These are phyloP conservation scores for Aspergillus awamori DNA, from an alignment of 2,329 filamentous ascomycete species.

Conservation along the genomic window DNA sequence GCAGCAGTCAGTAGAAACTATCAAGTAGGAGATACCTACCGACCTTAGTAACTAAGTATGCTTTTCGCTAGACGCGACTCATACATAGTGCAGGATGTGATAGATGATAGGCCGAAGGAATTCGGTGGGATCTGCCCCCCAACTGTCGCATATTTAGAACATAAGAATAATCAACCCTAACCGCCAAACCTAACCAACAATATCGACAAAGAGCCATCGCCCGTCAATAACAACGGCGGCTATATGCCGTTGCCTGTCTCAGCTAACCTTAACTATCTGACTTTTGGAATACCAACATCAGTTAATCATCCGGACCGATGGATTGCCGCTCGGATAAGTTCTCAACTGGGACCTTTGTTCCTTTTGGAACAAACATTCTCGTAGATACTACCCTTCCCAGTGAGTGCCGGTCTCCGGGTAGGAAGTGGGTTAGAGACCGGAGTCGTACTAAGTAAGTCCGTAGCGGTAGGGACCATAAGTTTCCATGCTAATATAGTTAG, in stretches of 20 bases:
- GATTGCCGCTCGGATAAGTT: not conserved
- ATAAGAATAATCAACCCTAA: constrained; percentile 2
- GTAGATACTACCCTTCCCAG: constrained; percentile 2
- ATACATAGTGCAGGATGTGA: constrained; percentile 3
- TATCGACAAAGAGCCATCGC: not conserved
- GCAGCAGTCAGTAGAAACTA: not conserved
- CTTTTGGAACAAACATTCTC: not conserved
- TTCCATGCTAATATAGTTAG: not conserved
- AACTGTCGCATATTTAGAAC: constrained; percentile 1
- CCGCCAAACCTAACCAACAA: constrained; percentile 6
- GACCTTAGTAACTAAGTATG: not conserved
- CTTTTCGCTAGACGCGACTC: constrained; percentile 3
- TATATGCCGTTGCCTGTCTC: constrained; percentile 1
- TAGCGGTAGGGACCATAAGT: not conserved
- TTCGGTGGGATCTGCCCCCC: not conserved
- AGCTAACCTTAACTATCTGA: not conserved
- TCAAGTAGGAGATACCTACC: no score
- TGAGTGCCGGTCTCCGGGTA: not conserved
- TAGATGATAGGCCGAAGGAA: not conserved
- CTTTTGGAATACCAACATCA: not conserved
- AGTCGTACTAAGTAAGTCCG: no score
- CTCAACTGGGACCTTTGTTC: not conserved
- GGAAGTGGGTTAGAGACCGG: not conserved
- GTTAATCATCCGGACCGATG: not conserved
- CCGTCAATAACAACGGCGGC: not conserved